Evolutionary conservation across 2,329 filamentous ascomycete species (phyloP), one percentile per base, ranked within the genome.

Genomic region (Biscogniauxia sp.): DNA sequence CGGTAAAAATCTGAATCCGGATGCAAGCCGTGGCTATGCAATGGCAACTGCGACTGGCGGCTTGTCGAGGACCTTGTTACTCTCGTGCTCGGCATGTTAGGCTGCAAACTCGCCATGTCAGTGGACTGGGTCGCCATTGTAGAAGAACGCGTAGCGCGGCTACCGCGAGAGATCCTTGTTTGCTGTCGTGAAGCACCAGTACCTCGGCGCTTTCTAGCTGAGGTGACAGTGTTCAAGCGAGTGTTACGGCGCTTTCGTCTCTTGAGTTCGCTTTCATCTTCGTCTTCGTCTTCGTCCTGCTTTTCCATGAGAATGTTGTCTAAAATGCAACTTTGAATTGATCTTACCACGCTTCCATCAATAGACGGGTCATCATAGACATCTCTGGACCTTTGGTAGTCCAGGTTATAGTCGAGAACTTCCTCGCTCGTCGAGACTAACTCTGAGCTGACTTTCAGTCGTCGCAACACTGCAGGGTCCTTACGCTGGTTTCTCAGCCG

Each of bases 401-500:
- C 75, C 19, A 85, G 78, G 41, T 81, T 76, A 2, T 78, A 70
- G 37, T 82, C 80, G 77, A 88, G 89, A 54, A 92, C 84, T 20
- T 85, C 77, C 75, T 93, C 90, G 0, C 76, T 84, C 8, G 87
- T 84, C 59, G 85, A 82, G 37, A 92, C 85, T 2, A 81, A 79
- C 64, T 82, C 80, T 0, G 90, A 92, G 19, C 84, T 86, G 56
- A 81, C 74, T 67, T 87, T 82, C 74, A 94, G 86, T 61, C 84
- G 83, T 58, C 84, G 80, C 20, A 92, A 77, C n/a, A 92, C 87
- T 0, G 86, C 88, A n/a, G 80, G 82, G 57, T 88, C 85, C 73
- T 94, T 94, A 68, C 89, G 87, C 75, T 94, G 91, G 71, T 93
- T 93, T 56, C 91, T 82, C 76, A 86, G 91, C 53, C 88, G 83